Conservation (phyloP, 192 early-diverging fungal species). For the Backusella luteola region DNA sequence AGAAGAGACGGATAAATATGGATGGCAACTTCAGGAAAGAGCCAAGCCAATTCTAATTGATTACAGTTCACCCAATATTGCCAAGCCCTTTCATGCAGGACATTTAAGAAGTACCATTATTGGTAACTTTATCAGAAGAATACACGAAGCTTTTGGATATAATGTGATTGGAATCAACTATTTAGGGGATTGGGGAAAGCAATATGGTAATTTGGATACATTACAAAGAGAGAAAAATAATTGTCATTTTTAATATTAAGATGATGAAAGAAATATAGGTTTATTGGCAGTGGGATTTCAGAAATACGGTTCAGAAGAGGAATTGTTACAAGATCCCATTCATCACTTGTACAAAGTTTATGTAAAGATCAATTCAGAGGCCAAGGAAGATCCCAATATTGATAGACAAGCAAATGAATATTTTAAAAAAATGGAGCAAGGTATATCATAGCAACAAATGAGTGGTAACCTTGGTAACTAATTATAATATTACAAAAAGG, state of each 20-base stretch:
- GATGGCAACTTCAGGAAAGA: slow-evolving; percentile 45
- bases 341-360: slow-evolving; percentile 89
- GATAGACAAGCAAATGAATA: slow-evolving; percentile 80
- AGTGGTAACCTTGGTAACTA: too few relatives aligned
- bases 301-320: slow-evolving; percentile 69
- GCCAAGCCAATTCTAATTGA: slow-evolving; percentile 71
- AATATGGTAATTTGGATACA: slow-evolving; percentile 67
- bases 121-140: slow-evolving; percentile 82
- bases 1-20: slow-evolving; percentile 47
- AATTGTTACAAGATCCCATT: slow-evolving; percentile 78
- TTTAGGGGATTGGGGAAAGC: slow-evolving; percentile 98
- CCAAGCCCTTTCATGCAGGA: slow-evolving; percentile 96
- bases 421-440: slow-evolving; percentile 88
- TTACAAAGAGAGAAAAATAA: not conserved
- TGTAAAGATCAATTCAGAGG: slow-evolving; percentile 77
- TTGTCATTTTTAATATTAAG: not conserved
- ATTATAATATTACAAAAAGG: not conserved
- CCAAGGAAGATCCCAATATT: slow-evolving; percentile 55
- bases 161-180: slow-evolving; percentile 89
- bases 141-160: slow-evolving; percentile 79
- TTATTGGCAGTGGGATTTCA: slow-evolving; percentile 86
- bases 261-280: slow-evolving; percentile 40
- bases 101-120: slow-evolving; percentile 97
- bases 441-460: not conserved
- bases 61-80: slow-evolving; percentile 94